Evolutionary conservation across 2,329 filamentous ascomycete genomes (phyloP), one percentile per base, ranked within the genome.

Genomic region (Fusarium sacchari): DNA sequence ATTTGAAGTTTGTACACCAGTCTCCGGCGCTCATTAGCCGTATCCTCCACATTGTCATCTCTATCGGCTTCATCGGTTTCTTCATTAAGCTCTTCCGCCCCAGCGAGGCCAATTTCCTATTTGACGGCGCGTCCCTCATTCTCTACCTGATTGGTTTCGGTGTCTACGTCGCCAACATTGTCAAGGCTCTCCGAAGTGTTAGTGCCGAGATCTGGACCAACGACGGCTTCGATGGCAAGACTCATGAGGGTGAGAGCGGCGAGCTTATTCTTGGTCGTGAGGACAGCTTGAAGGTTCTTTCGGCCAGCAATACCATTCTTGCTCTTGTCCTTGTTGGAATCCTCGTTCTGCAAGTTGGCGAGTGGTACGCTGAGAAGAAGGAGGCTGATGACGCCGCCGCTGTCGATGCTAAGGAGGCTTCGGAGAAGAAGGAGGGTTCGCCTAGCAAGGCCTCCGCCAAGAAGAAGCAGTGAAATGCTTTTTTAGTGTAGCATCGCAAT

Each of bases 351-450:
- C 96, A 99, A 89, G 94, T 94, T 26, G 96, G 96, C 17, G 94
- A 98, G 88, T 98, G 96, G 96, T 99, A 99, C 85, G 96, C 96
- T 32, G 95, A 98, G 88, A 89, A 94, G 80, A 97, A 97, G 85
- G 95, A 98, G 83, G 88, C 88, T 79, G 93, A 95, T 81, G 95
- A 98, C 82, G 87, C 89, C 63, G 88, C 90, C 80, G 87, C 92
- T 76, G 83, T 86, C 82, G 86, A 80, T 72, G 89, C 91, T 75
- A 69, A 76, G 70, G 76, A 81, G 63, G 81, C 74, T 32, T 65
- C 72, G 26, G 77, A 81, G 78, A 84, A 83, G 79, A 82, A 83
- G 77, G 80, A 83, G 76, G 80, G 76, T 30, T 60, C 71, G 30
- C 73, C 67, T 26, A 67, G 47, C 61, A 80, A 81, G 72, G 75